These are phyloP conservation scores for Lactarius psammicola DNA, from an alignment of 768 basidiomycete species.

Conservation along the genomic window DNA sequence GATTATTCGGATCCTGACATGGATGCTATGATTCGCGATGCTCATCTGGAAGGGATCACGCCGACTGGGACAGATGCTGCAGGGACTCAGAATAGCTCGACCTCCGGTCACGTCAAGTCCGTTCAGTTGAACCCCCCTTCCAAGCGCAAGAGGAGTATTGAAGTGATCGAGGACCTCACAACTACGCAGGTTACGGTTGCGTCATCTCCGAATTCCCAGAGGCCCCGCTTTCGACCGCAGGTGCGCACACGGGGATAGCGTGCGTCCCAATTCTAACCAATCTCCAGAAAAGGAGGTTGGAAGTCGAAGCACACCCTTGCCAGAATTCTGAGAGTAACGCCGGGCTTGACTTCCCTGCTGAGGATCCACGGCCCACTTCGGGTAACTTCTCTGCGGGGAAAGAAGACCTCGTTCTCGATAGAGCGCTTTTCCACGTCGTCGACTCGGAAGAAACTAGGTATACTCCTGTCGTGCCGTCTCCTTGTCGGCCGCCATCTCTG, in stretches of 20 bases:
- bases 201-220: not conserved
- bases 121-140: not conserved
- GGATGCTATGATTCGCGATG: slow-evolving; percentile 43
- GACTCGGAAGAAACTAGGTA: slow-evolving; percentile 7
- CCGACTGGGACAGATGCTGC: slow-evolving; percentile 6
- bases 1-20: slow-evolving; percentile 46
- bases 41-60: slow-evolving; percentile 34
- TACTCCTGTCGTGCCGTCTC: slow-evolving; percentile 1
- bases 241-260: not conserved
- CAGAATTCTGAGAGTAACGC: slow-evolving; percentile 7
- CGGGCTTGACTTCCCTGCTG: not conserved
- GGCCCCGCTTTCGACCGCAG: slow-evolving; percentile 8
- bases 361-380: not conserved
- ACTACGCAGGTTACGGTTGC: not conserved
- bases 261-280: not conserved
- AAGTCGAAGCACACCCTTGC: not conserved
- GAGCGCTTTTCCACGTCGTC: slow-evolving; percentile 35
- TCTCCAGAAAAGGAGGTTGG: not conserved
- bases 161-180: not conserved
- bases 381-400: slow-evolving; percentile 2
- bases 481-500: slow-evolving; percentile 1
- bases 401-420: slow-evolving; percentile 37
- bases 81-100: not conserved
- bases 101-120: not conserved
- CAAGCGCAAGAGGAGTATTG: slow-evolving; percentile 2